Conservation (phyloP, 23 red algal genomes). For the Gracilaria vermiculophylla region DNA sequence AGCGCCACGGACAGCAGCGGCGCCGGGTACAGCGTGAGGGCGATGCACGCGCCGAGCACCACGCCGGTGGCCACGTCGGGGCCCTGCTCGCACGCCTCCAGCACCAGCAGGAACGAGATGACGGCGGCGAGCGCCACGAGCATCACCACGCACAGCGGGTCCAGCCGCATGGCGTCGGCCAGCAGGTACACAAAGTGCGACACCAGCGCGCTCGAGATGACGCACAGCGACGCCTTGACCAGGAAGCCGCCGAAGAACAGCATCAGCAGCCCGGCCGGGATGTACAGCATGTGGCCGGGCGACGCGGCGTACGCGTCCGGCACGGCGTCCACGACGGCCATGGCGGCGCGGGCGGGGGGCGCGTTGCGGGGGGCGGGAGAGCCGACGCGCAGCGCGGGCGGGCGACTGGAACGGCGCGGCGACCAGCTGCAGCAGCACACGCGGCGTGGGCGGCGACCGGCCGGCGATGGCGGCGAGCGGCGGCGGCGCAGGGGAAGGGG, state of each 20-base stretch:
- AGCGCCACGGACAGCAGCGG: constrained; percentile 4
- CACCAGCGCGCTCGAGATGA: constrained; percentile 33
- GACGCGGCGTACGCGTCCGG: constrained; percentile 11
- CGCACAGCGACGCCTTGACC: constrained; percentile 38
- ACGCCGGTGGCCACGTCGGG: constrained; percentile 47
- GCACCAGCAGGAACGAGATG: constrained; percentile 21
- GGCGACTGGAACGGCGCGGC: too few relatives aligned
- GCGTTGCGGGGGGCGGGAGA: too few relatives aligned
- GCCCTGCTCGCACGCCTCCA: constrained; percentile 39
- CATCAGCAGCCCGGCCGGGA: constrained; percentile 55
- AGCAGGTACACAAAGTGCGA: constrained; percentile 26
- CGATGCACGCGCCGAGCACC: constrained; percentile 44
- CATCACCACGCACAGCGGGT: neutral
- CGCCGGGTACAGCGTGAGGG: constrained; percentile 48
- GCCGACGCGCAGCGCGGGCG: too few relatives aligned
- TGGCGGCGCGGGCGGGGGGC: too few relatives aligned
- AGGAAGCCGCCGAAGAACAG: constrained; percentile 67
- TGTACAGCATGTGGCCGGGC: constrained; percentile 56
- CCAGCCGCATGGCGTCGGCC: neutral
- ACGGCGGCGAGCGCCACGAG: constrained; percentile 20
- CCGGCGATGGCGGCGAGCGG: neutral
- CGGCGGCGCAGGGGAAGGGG: too few relatives aligned
- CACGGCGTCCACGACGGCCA: neutral
- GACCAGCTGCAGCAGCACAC: neutral
- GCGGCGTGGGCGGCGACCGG: neutral